Evolutionary conservation across 345 rosid species (phyloP).

Genomic region (Hibiscus trionum): DNA sequence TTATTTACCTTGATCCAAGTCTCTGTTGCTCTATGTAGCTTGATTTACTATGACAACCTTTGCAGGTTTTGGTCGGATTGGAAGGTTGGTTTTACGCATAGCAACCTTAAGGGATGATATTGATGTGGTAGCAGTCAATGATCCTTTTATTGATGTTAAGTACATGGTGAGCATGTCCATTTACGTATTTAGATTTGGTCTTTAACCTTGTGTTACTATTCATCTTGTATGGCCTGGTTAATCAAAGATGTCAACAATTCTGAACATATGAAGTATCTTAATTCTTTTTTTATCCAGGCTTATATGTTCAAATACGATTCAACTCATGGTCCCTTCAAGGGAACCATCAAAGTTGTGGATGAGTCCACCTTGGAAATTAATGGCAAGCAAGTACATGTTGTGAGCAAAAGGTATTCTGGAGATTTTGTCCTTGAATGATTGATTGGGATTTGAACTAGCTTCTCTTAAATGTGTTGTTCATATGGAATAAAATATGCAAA

Average conservation of each 20-base stretch:
- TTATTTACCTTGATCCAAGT: not conserved
- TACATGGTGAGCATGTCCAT: constrained; percentile 63
- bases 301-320: constrained; percentile 98
- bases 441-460: not conserved
- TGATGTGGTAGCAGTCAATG: constrained; percentile 89
- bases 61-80: constrained; percentile 98
- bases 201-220: not conserved
- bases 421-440: not conserved
- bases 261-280: not conserved
- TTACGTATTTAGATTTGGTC: not conserved
- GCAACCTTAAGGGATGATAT: constrained; percentile 88
- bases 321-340: constrained; percentile 82
- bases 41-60: not conserved
- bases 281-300: constrained; percentile 50
- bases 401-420: constrained; percentile 60
- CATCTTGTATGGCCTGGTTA: not conserved
- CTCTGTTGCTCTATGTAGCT: not conserved
- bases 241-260: not conserved
- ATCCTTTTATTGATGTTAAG: constrained; percentile 88
- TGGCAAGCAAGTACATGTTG: constrained; percentile 70
- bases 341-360: constrained; percentile 65
- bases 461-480: not conserved
- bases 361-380: constrained; percentile 85
- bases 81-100: constrained; percentile 84
- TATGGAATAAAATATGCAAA: not conserved